Evolutionary conservation across 306 rosid genomes (phyloP), one percentile per base, ranked within the genome.

Genomic region (Chamaecrista fasciculata): DNA sequence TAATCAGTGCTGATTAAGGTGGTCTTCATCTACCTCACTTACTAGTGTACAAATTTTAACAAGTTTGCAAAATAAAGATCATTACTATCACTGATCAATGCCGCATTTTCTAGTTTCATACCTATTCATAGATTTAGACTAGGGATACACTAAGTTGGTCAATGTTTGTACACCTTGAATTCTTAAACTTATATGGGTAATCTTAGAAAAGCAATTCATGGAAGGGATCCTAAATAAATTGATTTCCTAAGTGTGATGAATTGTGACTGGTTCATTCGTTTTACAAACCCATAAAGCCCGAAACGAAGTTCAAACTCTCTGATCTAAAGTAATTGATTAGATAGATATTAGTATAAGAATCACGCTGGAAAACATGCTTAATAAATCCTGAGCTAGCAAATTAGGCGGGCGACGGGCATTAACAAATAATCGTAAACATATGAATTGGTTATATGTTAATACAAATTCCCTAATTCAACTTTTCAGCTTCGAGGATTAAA

Each of bases 401-500:
- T 43, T 0, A 43, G n/a, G 19, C 6, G 19, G 48, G 19, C 48
- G n/a, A n/a, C n/a, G n/a, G n/a, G n/a, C n/a, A n/a, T n/a, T n/a
- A n/a, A n/a, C 15, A 40, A 33, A 25, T 50, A 20, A 1, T 52
- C 20, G 28, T 51, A 28, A 26, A 33, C 34, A 28, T 5, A 50
- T 8, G 55, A 62, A 49, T 25, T 51, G 11, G 24, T 11, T 11
- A 71, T 29, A 33, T 10, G 64, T 8, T 4, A 6, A 26, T 18
- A 29, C 23, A 33, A 29, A 57, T 53, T 18, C 11, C 0, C 11
- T 16, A 61, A 16, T n/a, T 74, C 21, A 18, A 39, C 44, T 24
- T 29, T 29, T n/a, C 61, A 19, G 42, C 21, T 12, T 36, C 6
- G 66, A 63, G 55, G 58, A 42, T 31, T 11, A 6, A 68, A 78